Base-by-base conservation (phyloP, 495 filamentous ascomycete species). In the Neurospora pannonica region DNA sequence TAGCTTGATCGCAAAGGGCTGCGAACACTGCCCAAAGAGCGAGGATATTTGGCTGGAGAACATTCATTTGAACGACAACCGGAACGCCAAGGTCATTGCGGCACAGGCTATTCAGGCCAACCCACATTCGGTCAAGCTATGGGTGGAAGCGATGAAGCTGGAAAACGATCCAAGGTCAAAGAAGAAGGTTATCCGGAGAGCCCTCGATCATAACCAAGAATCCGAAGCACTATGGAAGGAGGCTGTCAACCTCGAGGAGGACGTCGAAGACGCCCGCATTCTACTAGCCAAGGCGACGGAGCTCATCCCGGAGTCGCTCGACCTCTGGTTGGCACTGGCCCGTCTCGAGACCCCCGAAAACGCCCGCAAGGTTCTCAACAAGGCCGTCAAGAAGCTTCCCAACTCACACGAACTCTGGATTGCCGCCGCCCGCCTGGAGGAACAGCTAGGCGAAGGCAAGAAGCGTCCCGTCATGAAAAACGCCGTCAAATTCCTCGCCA, bases 191-290 rank as follows among this genome's bases (percentile, higher is more conserved):
- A 87, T 97, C 38, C 87, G 94, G 73, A 92, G 94, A 78, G 96
- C 97, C 31, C 86, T 98, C 60, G 90, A 98, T 79, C 90, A 95
- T 77, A 92, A 97, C 70, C 94, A 92, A 3, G 92, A 97, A 76
- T 98, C 95, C 0, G 94, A 98, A 36, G 90, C 91, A 38, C 88
- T 99, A 39, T 99, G 96, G 96, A 98, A 98, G 81, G 93, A 96
- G 79, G 91, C 94, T n/a, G 95, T 98, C 60, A 98, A 98, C 76
- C 84, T 98, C 48, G 95, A 97, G 78, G 94, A 97, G 73, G 91
- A 96, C 76, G 89, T 92, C 1, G 91, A 90, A 8, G 94, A 97
- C 83, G 96, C 95, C 9, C 88, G 90, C 74, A 84, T 98, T 38
- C 87, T 99, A 46, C 88, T 98, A 24, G 94, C 93, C 11, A 97